Evolutionary conservation across 2,329 filamentous ascomycete genomes (phyloP).

Genomic region (Colletotrichum plurivorum): DNA sequence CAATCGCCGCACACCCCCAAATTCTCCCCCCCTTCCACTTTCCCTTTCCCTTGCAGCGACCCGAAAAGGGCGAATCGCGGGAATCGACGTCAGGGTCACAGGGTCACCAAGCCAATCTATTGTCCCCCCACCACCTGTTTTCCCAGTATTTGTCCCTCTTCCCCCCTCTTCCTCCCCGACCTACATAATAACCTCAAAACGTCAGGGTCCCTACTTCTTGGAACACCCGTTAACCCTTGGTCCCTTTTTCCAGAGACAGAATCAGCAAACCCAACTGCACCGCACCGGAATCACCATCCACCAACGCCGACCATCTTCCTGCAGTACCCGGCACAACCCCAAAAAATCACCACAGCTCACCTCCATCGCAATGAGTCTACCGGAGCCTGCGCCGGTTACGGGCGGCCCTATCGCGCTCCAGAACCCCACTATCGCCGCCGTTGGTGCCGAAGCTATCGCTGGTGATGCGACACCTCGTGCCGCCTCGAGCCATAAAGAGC

Average conservation of each 20-base stretch:
- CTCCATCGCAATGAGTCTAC: slow-evolving; percentile 46
- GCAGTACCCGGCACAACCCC: not conserved
- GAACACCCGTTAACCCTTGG: slow-evolving; percentile 24
- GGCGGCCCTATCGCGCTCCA: slow-evolving; percentile 48
- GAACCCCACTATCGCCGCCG: slow-evolving; percentile 45
- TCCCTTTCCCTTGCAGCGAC: slow-evolving; percentile 38
- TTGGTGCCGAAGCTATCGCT: slow-evolving; percentile 46
- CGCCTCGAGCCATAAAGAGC: slow-evolving; percentile 46
- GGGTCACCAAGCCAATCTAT: slow-evolving; percentile 38
- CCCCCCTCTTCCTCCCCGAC: slow-evolving; percentile 22
- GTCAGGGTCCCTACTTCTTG: slow-evolving; percentile 31
- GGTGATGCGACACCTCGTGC: slow-evolving; percentile 52
- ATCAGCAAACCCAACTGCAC: slow-evolving; percentile 18
- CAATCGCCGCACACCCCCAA: slow-evolving; percentile 29
- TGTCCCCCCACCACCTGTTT: slow-evolving; percentile 41
- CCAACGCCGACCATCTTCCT: not conserved
- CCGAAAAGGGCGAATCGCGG: slow-evolving; percentile 41
- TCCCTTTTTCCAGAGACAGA: slow-evolving; percentile 5
- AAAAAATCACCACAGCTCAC: not conserved
- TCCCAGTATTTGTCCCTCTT: slow-evolving; percentile 26
- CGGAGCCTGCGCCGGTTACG: slow-evolving; percentile 43
- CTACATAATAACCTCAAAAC: slow-evolving; percentile 38
- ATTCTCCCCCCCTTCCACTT: slow-evolving; percentile 27
- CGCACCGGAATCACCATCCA: not conserved
- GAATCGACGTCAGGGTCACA: slow-evolving; percentile 40